These are phyloP conservation scores for Epichloe scottii DNA, from an alignment of 2,329 filamentous ascomycete species.

Conservation along the genomic window DNA sequence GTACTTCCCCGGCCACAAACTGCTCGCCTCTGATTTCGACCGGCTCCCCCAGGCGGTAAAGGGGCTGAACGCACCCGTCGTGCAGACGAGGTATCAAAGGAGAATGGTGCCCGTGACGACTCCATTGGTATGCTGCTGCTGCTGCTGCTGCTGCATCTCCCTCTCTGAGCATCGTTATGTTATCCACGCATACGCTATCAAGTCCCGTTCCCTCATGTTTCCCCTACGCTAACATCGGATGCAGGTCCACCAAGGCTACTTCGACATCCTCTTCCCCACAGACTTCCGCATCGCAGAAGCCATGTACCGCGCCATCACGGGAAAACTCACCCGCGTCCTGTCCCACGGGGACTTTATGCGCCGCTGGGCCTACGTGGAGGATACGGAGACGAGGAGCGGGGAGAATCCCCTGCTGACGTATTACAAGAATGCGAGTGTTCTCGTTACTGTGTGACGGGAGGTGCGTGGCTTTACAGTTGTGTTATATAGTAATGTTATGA, in stretches of 20 bases:
- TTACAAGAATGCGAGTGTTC: conserved; percentile 91
- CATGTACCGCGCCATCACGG: conserved; percentile 85
- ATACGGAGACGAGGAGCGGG: conserved; percentile 77
- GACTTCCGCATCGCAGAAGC: conserved; percentile 86
- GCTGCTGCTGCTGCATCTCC: neutral
- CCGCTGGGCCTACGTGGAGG: conserved; percentile 80
- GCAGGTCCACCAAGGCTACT: conserved; percentile 94
- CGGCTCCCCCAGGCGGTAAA: conserved; percentile 68
- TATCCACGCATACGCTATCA: neutral
- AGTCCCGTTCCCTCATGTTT: too few relatives aligned
- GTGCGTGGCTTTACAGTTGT: neutral
- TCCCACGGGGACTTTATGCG: conserved; percentile 85
- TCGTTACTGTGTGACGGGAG: conserved; percentile 60
- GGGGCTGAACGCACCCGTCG: conserved; percentile 85
- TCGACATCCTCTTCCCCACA: conserved; percentile 96
- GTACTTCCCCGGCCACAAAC: conserved; percentile 80
- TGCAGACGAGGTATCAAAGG: conserved; percentile 85
- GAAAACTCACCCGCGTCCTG: conserved; percentile 74
- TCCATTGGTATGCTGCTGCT: conserved; percentile 50
- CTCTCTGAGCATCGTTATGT: neutral
- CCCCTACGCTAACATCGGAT: too few relatives aligned
- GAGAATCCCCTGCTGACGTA: conserved; percentile 88
- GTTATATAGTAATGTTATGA: neutral
- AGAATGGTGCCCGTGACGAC: conserved; percentile 82
- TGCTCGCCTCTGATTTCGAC: conserved; percentile 86